Evolutionary conservation across 768 basidiomycete genomes (phyloP), one percentile per base, ranked within the genome.

Genomic region (Kwoniella bestiolae): DNA sequence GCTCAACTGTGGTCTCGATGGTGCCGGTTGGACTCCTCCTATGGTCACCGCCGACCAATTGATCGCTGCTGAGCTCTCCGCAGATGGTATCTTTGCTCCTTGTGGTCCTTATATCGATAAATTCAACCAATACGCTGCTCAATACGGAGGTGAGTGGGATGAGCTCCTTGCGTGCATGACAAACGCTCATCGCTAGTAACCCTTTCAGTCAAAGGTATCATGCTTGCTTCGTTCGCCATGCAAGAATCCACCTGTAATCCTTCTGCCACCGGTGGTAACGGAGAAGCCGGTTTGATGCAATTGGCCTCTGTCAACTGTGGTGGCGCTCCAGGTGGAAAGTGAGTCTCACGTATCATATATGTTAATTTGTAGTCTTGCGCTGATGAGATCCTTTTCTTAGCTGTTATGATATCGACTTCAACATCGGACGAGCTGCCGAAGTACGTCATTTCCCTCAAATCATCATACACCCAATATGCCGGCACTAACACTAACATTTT

Each of bases 251-350:
- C 83, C 41, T 95, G 92, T 84, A 87, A 89, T 69, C 85, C 88
- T 2, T 63, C 81, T 16, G 86, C 85, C 5, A 83, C 87, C 49
- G 92, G 92, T 56, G 89, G 88, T 16, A 90, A 84, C 23, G 90
- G 91, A 47, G 92, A 93, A 79, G 89, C 91, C 74, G 92, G 91
- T 32, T 82, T 93, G 25, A 93, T 93, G 91, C 91, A 94, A 79
- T 84, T 94, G 68, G 90, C 90, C 18, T 74, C 80, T 44, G 90
- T 91, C 68, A 94, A 92, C 80, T 94, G 91, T 72, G 84, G 75
- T 26, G 64, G 65, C n/a, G 60, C 66, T 23, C 60, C 65, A 5
- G 62, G 58, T 44, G 52, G 65, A 26, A 60, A 70, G 58, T 69
- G 58, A 50, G 61, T 63, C 2, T 3, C 12, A 2, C 26, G 7